A percentile compares a stretch with the other conserved stretches of the same genome.
These are phyloP conservation scores for Coleophoma crateriformis DNA, from an alignment of 2,329 filamentous ascomycete genomes.

Conservation along the genomic window DNA sequence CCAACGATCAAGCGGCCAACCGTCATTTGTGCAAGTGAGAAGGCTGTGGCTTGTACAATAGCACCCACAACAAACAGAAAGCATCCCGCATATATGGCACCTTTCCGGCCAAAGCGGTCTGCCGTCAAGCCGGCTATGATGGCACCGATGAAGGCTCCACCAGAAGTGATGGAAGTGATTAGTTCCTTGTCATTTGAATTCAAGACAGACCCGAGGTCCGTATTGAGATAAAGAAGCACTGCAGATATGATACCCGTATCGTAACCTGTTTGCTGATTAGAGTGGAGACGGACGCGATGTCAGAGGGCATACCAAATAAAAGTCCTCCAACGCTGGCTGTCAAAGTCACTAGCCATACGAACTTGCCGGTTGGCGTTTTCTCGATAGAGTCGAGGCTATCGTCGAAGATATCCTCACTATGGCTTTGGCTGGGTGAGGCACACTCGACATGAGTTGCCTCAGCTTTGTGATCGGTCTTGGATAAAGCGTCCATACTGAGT, in stretches of 20 bases:
- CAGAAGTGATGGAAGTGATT: conserved; percentile 44
- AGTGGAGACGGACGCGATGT: conserved; percentile 10
- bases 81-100: conserved; percentile 32
- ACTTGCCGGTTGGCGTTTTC: conserved; percentile 33
- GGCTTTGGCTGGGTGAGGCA: conserved; percentile 3
- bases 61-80: conserved; percentile 33
- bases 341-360: conserved; percentile 54
- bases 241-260: conserved; percentile 40
- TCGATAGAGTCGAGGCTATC: conserved; percentile 28
- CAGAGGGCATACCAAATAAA: conserved; percentile 45
- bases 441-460: conserved; percentile 10
- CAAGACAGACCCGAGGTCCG: conserved; percentile 32
- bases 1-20: conserved; percentile 41
- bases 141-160: conserved; percentile 39
- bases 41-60: conserved; percentile 29
- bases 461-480: conserved; percentile 1
- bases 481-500: no score
- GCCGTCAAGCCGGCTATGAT: conserved; percentile 30
- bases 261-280: conserved; percentile 31
- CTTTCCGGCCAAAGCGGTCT: conserved; percentile 35
- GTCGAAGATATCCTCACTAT: conserved; percentile 7
- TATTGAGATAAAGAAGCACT: conserved; percentile 33
- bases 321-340: conserved; percentile 60
- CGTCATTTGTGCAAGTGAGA: conserved; percentile 35
- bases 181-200: conserved; percentile 41